phyloP scores from a whole-genome alignment of 2,329 filamentous ascomycete genomes.

The Harringtonia aguacate region DNA sequence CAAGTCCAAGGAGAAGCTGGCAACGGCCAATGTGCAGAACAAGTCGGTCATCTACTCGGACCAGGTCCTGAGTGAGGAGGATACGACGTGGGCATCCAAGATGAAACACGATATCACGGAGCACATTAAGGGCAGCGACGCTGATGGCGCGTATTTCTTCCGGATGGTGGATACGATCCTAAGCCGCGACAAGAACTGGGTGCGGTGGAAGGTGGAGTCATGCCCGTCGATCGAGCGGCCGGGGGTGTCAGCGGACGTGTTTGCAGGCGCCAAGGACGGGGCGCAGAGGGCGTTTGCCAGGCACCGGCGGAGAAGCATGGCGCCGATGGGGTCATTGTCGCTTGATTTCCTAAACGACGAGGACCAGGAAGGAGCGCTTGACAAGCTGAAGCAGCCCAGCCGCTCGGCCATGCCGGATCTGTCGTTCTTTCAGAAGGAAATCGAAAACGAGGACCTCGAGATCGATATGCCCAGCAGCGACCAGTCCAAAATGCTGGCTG shows the following conservation, averaged over 20 bases:
- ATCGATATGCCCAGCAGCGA: slow-evolving; percentile 67
- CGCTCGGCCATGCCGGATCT: slow-evolving; percentile 61
- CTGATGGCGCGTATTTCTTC: slow-evolving; percentile 84
- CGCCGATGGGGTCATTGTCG: slow-evolving; percentile 60
- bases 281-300: slow-evolving; percentile 57
- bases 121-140: slow-evolving; percentile 67
- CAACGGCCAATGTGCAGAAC: slow-evolving; percentile 57
- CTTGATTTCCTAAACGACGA: slow-evolving; percentile 69
- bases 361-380: slow-evolving; percentile 42
- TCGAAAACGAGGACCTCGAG: slow-evolving; percentile 74
- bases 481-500: slow-evolving; percentile 40
- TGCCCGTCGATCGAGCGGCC: slow-evolving; percentile 78
- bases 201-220: slow-evolving; percentile 92
- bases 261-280: slow-evolving; percentile 56
- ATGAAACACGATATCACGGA: slow-evolving; percentile 71
- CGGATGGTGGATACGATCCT: slow-evolving; percentile 96
- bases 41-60: slow-evolving; percentile 77
- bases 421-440: slow-evolving; percentile 59
- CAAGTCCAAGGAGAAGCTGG: slow-evolving; percentile 68
- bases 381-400: slow-evolving; percentile 54
- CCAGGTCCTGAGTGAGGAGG: slow-evolving; percentile 69
- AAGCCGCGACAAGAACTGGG: slow-evolving; percentile 96
- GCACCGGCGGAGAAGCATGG: slow-evolving; percentile 60
- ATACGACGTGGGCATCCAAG: slow-evolving; percentile 76
- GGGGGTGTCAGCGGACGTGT: slow-evolving; percentile 57